Conservation (phyloP, 73 alveolate species). For the Paramecium caudatum region DNA sequence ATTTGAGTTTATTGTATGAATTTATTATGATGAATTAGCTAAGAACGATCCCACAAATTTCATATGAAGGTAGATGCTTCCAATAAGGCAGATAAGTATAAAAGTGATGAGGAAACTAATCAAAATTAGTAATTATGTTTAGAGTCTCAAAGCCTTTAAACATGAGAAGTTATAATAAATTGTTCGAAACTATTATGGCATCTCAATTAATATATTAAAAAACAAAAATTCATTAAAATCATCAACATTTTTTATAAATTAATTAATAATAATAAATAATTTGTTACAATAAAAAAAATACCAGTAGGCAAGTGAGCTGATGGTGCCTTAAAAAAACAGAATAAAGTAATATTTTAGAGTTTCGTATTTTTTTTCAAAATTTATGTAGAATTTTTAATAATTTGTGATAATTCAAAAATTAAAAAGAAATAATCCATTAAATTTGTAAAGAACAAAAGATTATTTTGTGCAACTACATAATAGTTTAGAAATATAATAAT, state of each 20-base stretch:
- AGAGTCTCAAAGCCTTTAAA: conserved; percentile 9
- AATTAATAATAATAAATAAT: no score
- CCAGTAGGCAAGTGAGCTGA: no score
- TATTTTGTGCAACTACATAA: no score
- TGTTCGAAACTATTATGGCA: background rate
- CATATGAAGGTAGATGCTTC: conserved; percentile 4
- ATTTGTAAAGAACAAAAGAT: no score
- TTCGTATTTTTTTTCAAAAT: no score
- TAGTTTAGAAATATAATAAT: no score
- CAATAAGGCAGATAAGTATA: background rate
- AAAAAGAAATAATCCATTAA: no score
- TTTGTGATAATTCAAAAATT: no score
- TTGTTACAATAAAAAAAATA: no score
- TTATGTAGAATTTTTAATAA: no score
- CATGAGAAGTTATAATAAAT: background rate
- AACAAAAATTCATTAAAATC: background rate
- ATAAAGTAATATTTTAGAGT: no score
- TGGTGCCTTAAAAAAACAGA: no score
- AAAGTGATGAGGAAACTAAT: conserved; percentile 2
- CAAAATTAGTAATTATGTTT: background rate
- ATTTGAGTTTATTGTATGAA: background rate
- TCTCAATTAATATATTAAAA: background rate
- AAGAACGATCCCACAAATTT: background rate
- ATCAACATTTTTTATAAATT: background rate
- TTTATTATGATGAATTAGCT: background rate